phyloP scores from a whole-genome alignment of 441 rosid genomes.

The Iberis amara region DNA sequence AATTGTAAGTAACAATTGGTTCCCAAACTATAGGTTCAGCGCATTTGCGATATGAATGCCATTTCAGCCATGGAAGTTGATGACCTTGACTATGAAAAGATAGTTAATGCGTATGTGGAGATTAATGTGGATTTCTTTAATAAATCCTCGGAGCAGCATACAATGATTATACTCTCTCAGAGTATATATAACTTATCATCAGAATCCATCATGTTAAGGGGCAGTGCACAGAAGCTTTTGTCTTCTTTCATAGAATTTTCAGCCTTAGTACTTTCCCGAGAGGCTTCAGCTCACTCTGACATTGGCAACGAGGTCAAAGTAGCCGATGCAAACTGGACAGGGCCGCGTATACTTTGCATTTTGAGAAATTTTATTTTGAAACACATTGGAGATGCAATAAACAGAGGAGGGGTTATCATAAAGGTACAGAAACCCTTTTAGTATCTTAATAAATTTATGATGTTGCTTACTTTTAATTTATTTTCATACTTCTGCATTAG shows the following conservation, averaged over 20 bases:
- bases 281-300: constrained; percentile 28
- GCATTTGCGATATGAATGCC: constrained; percentile 59
- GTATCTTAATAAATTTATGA: constrained; percentile 1
- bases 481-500: constrained; percentile 1
- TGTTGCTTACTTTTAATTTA: constrained; percentile 5
- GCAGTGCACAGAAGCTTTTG: constrained; percentile 66
- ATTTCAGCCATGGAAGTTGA: constrained; percentile 67
- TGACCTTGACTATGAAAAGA: constrained; percentile 77
- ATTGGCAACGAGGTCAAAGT: constrained; percentile 31
- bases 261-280: constrained; percentile 41
- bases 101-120: constrained; percentile 62
- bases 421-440: constrained; percentile 48
- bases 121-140: constrained; percentile 50
- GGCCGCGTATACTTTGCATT: constrained; percentile 38
- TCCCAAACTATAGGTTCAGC: constrained; percentile 57
- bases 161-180: constrained; percentile 69
- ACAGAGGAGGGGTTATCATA: constrained; percentile 46
- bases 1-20: constrained; percentile 24
- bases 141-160: constrained; percentile 50
- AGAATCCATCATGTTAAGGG: constrained; percentile 65
- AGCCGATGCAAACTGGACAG: constrained; percentile 53
- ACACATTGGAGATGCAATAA: constrained; percentile 66
- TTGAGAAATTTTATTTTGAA: constrained; percentile 65
- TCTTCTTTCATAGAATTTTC: constrained; percentile 74
- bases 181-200: constrained; percentile 74